Percentiles rank a stretch among this genome's conserved stretches.
These are phyloP conservation scores for Parafenestella ontariensis DNA, from an alignment of 2,329 filamentous ascomycete genomes.

Conservation along the genomic window DNA sequence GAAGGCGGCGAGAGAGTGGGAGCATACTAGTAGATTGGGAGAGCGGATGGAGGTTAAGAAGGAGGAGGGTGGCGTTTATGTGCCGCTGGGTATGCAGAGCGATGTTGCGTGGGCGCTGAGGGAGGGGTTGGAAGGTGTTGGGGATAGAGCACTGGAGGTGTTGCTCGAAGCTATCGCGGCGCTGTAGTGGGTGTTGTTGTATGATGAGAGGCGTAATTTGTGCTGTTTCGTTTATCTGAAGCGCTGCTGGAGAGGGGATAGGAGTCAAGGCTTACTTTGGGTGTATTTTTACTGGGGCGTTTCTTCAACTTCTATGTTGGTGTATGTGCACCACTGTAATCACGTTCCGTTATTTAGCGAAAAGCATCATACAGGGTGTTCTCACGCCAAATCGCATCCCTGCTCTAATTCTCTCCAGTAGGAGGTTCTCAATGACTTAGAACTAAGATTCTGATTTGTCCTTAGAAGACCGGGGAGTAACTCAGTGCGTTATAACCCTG, in stretches of 20 bases:
- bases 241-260: neutral
- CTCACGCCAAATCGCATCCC: too few species aligned
- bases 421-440: too few species aligned
- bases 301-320: neutral
- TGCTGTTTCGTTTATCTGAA: neutral
- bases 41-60: slow-evolving; percentile 81
- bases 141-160: slow-evolving; percentile 62
- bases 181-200: slow-evolving; percentile 46
- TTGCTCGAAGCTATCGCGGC: slow-evolving; percentile 64
- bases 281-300: slow-evolving; percentile 6
- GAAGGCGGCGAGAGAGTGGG: slow-evolving; percentile 88
- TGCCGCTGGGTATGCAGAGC: slow-evolving; percentile 85
- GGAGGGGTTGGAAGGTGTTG: slow-evolving; percentile 55
- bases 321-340: slow-evolving; percentile 2
- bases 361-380: too few species aligned
- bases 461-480: too few species aligned
- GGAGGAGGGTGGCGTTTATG: slow-evolving; percentile 74
- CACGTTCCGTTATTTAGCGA: slow-evolving; percentile 1
- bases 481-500: too few species aligned
- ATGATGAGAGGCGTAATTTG: neutral
- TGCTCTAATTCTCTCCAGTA: too few species aligned
- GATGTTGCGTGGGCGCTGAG: slow-evolving; percentile 82
- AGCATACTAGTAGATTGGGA: slow-evolving; percentile 89
- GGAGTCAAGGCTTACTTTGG: neutral
- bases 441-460: too few species aligned